Evolutionary conservation across 2,329 filamentous ascomycete genomes (phyloP), one percentile per base, ranked within the genome.

Genomic region (Cladophialophora yegresii): DNA sequence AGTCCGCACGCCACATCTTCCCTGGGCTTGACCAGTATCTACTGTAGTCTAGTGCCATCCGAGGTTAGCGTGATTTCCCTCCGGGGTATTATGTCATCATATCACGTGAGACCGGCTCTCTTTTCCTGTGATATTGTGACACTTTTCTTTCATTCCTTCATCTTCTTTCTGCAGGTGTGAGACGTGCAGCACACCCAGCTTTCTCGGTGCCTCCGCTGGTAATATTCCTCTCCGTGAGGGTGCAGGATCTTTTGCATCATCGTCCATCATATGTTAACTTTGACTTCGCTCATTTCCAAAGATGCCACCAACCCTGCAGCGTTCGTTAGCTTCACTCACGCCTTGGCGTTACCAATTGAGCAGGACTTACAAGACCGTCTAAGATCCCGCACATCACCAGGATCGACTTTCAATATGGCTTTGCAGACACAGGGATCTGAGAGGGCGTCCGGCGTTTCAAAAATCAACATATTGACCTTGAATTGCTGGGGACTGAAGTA

Each of bases 401-500:
- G 40, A 32, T 32, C 40, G 20, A 8, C 43, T 43, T 22, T 20
- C 10, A 51, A 26, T n/a, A 59, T 59, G 45, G 57, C 20, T 8
- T 36, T 20, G 33, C 47, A 16, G 20, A 12, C 28, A 36, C 28
- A 28, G 16, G 23, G 45, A 28, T 20, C 28, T n/a, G 22, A 40
- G 23, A n/a, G 4, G 40, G 30, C 7, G 20, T 56, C 56, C 16
- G 51, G 20, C 6, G 49, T 56, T 26, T 62, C 56, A 16, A 51
- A 62, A 5, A 67, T 98, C 74, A 89, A 90, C 73, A 83, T 98
- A 71, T 80, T 97, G 69, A 95, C 91, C 4, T 86, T 96, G 76
- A 99, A 99, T 79, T 97, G 92, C 85, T 98, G 95, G 93, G 95
- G 95, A 58, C 87, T 98, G 67, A 93, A 96, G 73, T 92, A 87